Evolutionary conservation across 2,329 filamentous ascomycete genomes (phyloP).

Genomic region (Tolypocladium sp.): DNA sequence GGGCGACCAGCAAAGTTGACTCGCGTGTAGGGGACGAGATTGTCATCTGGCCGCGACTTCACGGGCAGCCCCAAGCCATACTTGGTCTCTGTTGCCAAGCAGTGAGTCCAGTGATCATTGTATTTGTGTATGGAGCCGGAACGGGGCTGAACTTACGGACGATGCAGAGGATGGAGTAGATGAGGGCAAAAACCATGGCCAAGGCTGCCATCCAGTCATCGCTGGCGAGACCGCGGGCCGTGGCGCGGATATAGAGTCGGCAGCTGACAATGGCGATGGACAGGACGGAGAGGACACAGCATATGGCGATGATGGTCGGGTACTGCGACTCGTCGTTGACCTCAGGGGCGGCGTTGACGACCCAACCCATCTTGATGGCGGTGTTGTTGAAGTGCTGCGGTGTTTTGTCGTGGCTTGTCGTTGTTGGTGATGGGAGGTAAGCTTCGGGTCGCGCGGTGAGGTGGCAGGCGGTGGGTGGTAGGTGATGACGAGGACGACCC

Average conservation of each 20-base stretch:
- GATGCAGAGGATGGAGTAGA: constrained; percentile 41
- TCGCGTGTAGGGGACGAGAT: constrained; percentile 34
- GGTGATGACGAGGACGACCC: not conserved
- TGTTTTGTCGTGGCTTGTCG: not conserved
- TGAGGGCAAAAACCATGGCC: constrained; percentile 34
- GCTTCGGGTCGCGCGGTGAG: not conserved
- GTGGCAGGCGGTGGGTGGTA: not conserved
- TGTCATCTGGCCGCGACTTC: constrained; percentile 29
- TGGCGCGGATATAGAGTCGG: constrained; percentile 32
- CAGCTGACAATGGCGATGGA: constrained; percentile 30
- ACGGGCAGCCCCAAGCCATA: constrained; percentile 43
- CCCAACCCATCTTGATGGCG: constrained; percentile 34
- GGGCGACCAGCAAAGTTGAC: constrained; percentile 45
- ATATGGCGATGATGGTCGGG: constrained; percentile 38
- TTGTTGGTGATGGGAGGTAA: not conserved
- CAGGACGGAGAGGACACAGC: constrained; percentile 31
- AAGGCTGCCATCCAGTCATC: constrained; percentile 36
- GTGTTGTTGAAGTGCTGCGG: not conserved
- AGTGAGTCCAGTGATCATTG: not conserved
- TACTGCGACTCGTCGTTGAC: constrained; percentile 38
- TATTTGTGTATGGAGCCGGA: not conserved
- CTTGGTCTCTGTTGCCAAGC: constrained; percentile 32
- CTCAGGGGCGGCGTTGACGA: constrained; percentile 36
- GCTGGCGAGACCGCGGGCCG: constrained; percentile 31
- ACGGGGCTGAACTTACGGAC: constrained; percentile 27